These are phyloP conservation scores for Chlorella sp. DNA, from an alignment of 139 green algal genomes.

Conservation along the genomic window DNA sequence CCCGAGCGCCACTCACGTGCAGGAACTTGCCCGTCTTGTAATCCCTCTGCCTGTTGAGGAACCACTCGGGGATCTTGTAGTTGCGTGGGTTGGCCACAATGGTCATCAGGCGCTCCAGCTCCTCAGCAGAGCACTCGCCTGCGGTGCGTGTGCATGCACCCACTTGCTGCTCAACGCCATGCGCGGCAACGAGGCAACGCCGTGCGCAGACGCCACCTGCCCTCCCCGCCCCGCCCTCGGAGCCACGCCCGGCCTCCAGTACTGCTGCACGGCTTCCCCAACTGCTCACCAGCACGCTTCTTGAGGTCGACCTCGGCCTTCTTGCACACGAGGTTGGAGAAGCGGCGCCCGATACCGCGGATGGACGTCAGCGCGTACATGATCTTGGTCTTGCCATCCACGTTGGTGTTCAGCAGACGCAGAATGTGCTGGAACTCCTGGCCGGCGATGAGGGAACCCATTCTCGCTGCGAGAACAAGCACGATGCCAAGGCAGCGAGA, in stretches of 20 bases:
- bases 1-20: constrained; percentile 3
- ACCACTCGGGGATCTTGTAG: constrained; percentile 99
- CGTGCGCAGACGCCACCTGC: no score
- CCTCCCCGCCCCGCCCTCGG: no score
- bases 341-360: constrained; percentile 91
- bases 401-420: constrained; percentile 99
- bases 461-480: constrained; percentile 17
- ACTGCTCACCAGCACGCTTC: constrained; percentile 80
- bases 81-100: constrained; percentile 95
- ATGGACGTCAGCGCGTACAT: constrained; percentile 98
- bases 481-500: no score
- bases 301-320: constrained; percentile 96
- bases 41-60: constrained; percentile 97
- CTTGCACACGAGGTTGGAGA: constrained; percentile 96
- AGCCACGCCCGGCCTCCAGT: no score
- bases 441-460: constrained; percentile 49
- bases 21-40: constrained; percentile 87
- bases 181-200: no score
- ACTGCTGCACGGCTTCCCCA: no score
- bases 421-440: constrained; percentile 99
- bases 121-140: constrained; percentile 90
- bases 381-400: constrained; percentile 96
- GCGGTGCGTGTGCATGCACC: no score
- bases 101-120: constrained; percentile 96
- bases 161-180: no score